Evolutionary conservation across 2,329 filamentous ascomycete species (phyloP), one percentile per base, ranked within the genome.

Genomic region (Onygena corvina): DNA sequence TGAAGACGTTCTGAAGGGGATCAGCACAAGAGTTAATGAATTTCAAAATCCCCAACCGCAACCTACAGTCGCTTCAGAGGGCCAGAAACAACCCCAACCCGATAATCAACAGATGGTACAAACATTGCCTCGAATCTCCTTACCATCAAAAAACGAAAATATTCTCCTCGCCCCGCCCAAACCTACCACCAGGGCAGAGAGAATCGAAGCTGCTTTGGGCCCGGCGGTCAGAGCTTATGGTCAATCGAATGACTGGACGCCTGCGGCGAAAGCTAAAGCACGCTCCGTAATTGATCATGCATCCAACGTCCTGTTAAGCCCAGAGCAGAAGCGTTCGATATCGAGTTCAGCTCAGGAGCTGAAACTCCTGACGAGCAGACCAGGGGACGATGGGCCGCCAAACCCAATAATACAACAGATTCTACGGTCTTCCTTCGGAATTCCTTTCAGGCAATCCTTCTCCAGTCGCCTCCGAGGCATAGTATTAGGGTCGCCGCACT

Each of bases 401-500:
- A 64, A 76, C 53, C 68, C 73, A 1, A 60, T 77, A 46, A 56
- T 76, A 16, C 68, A 73, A 11, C 58, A 65, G 20, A 58, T 76
- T 53, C 62, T 79, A 9, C 63, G 67, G 12, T 76, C 75, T 2
- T 68, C 71, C 0, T 44, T 86, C 1, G 86, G 86, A 7, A 71
- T 69, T 51, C 73, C 83, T 0, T 86, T 95, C 63, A 79, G 82
- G 20, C 79, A 84, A 57, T 76, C 78, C 3, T 86, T 87, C 61
- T 69, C 74, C 9, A 77, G 78, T 23, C 79, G 77, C 30, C 73
- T 87, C 21, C 76, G 76, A 1, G 74, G 77, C 2, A 77, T 83
- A 9, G 77, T 94, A 3, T 73, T 92, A 16, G 88, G 87, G 27
- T 71, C 75, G 0, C 88, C 88, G 0, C 80, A 83, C 59, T 83